phyloP scores from a whole-genome alignment of 805 yeast species.

The Cyberlindnera maritima region DNA sequence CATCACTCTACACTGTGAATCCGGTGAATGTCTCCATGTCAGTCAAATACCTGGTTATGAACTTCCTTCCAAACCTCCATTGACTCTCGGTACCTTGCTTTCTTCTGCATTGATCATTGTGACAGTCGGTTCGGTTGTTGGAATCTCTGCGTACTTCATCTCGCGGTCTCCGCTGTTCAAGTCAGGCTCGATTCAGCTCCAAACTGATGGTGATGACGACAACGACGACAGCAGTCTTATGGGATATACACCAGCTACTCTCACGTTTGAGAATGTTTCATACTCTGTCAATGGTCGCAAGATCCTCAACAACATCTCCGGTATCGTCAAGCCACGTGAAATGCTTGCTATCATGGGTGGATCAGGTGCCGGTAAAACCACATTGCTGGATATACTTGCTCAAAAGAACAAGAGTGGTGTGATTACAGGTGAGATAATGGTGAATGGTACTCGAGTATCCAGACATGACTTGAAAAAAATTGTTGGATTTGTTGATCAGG shows the following conservation, averaged over 20 bases:
- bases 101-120: slow-evolving; percentile 43
- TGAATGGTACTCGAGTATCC: slow-evolving; percentile 62
- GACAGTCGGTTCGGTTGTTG: slow-evolving; percentile 36
- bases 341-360: slow-evolving; percentile 97
- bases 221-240: slow-evolving; percentile 45
- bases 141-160: slow-evolving; percentile 43
- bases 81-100: slow-evolving; percentile 46
- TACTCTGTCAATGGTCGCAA: slow-evolving; percentile 53
- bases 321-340: slow-evolving; percentile 81
- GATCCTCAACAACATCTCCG: slow-evolving; percentile 65
- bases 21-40: slow-evolving; percentile 91
- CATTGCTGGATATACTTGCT: slow-evolving; percentile 87
- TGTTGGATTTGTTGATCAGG: slow-evolving; percentile 95
- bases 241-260: slow-evolving; percentile 59
- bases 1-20: slow-evolving; percentile 73
- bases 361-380: slow-evolving; percentile 98
- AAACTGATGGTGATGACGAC: slow-evolving; percentile 26
- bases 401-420: slow-evolving; percentile 79
- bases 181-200: slow-evolving; percentile 25
- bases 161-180: slow-evolving; percentile 62
- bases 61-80: slow-evolving; percentile 48
- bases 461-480: slow-evolving; percentile 54
- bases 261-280: slow-evolving; percentile 71
- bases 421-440: slow-evolving; percentile 61
- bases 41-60: slow-evolving; percentile 92